Conservation (phyloP, 768 basidiomycete genomes). For the Amanita inopinata region DNA sequence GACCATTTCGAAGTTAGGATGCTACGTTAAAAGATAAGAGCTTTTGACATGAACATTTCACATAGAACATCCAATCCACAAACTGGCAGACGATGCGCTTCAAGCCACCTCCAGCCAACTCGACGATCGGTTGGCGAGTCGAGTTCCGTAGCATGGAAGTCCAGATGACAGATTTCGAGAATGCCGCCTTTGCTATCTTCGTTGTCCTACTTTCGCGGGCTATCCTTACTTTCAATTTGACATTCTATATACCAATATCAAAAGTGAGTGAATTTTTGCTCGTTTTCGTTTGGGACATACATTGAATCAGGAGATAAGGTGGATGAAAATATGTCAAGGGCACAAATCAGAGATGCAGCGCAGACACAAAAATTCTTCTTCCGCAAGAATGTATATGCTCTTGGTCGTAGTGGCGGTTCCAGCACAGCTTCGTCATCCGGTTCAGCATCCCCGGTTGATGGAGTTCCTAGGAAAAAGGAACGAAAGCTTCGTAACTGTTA, state of each 20-base stretch:
- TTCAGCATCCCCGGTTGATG: slow-evolving; percentile 27
- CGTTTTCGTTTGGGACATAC: neutral
- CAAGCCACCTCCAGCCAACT: slow-evolving; percentile 93
- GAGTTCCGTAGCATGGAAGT: slow-evolving; percentile 99
- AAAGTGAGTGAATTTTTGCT: slow-evolving; percentile 50
- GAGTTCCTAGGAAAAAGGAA: slow-evolving; percentile 37
- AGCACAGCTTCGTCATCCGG: slow-evolving; percentile 40
- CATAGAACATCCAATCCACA: slow-evolving; percentile 94
- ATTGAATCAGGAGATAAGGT: slow-evolving; percentile 43
- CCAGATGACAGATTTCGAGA: slow-evolving; percentile 97
- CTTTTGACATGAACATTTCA: neutral
- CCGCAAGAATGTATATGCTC: slow-evolving; percentile 74
- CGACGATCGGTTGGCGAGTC: slow-evolving; percentile 93
- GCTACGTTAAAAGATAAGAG: neutral
- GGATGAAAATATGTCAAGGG: slow-evolving; percentile 91
- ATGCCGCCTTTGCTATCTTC: slow-evolving; percentile 94
- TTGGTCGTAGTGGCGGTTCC: slow-evolving; percentile 30
- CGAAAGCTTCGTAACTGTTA: slow-evolving; percentile 69
- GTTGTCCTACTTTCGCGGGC: slow-evolving; percentile 90
- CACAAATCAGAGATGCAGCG: slow-evolving; percentile 77
- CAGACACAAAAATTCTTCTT: slow-evolving; percentile 77
- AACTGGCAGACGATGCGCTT: slow-evolving; percentile 99
- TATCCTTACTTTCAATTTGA: slow-evolving; percentile 83
- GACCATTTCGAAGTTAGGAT: slow-evolving; percentile 88
- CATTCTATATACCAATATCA: slow-evolving; percentile 95